Base-by-base conservation (phyloP, 345 rosid species). In the Ricinus communis region DNA sequence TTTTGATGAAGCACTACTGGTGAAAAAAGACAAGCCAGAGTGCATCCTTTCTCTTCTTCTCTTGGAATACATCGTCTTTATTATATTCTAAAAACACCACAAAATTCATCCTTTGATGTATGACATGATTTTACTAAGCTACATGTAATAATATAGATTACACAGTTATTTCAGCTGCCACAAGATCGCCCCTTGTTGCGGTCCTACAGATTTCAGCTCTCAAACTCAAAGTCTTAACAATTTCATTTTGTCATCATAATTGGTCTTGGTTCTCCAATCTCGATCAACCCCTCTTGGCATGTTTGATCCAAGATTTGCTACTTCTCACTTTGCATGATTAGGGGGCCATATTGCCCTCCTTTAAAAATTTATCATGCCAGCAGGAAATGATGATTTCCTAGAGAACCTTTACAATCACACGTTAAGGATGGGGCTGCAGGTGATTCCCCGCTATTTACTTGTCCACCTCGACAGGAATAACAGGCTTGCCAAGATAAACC, bases 401-500 rank as follows among this genome's bases (percentile, higher is more conserved):
- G 55, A 41, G 21, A 45, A 80, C 86, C 86, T 74, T 70, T 50
- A 22, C 25, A 75, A 5, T 31, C 28, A 11, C 21, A 22, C 30
- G 6, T 41, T 19, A 52, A 40, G 12, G 64, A 71, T 21, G 12
- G 67, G 66, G 55, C 36, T 50, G 12, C 51, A 13, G 4, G 49
- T 10, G 10, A 53, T 25, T 33, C 59, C 15, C 56, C 22, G 41
- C 50, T 59, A 31, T 59, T 81, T 78, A 93, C 71, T 87, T 79
- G 72, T 89, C 91, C 67, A 91, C 77, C 59, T 80, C 96, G 13
- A 77, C 73, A 5, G 92, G 86, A 70, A 84, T 72, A 43, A 60
- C 16, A 8, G 92, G 91, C 65, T 84, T 82, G 78, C 90, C 89
- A 13, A 81, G 78, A 79, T 93, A 96, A 73, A 96, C 96, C 68